Evolutionary conservation across 75 land plant genomes (phyloP).

Genomic region (Sequoiadendron giganteum): DNA sequence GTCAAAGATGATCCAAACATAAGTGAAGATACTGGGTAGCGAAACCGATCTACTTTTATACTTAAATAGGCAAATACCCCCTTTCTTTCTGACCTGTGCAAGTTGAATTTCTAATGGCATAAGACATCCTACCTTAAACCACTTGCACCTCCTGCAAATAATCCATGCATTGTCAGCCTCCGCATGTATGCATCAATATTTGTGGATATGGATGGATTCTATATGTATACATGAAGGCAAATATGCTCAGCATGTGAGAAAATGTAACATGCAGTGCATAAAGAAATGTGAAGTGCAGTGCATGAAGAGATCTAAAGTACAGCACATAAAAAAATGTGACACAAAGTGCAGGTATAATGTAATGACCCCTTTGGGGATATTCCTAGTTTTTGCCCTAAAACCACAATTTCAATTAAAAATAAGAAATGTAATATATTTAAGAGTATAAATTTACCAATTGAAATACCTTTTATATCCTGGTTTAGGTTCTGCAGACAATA

Average conservation of each 20-base stretch:
- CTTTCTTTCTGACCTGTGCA: not conserved
- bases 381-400: too few relatives aligned
- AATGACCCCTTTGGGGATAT: too few relatives aligned
- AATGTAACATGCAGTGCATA: not conserved
- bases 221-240: not conserved
- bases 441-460: too few relatives aligned
- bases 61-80: not conserved
- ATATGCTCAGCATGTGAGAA: not conserved
- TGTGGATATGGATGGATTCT: not conserved
- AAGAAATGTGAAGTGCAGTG: not conserved
- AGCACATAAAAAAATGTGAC: not conserved
- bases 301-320: not conserved
- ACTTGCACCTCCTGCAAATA: not conserved
- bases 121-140: slow-evolving; percentile 1
- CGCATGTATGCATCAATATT: not conserved
- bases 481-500: too few relatives aligned
- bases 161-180: not conserved
- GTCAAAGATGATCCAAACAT: slow-evolving; percentile 21
- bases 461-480: too few relatives aligned
- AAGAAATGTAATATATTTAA: too few relatives aligned
- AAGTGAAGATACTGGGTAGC: slow-evolving; percentile 6
- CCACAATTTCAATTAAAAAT: too few relatives aligned
- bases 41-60: not conserved
- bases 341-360: not conserved
- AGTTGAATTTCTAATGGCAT: not conserved